Conservation (phyloP, 768 basidiomycete species). For the Asterophora lycoperdoides region DNA sequence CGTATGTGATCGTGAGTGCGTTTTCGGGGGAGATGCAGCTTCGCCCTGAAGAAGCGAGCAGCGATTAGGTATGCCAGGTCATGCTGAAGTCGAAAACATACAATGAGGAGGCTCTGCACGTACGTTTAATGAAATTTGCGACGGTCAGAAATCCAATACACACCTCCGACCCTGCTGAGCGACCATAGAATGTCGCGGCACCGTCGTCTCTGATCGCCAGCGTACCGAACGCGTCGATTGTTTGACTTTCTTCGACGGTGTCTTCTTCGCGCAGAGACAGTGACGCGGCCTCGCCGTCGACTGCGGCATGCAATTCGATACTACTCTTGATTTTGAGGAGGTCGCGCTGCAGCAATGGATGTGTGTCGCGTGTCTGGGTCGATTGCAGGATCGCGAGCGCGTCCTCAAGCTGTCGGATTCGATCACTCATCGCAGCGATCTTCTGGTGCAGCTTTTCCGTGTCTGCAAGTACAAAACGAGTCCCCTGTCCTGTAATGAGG, state of each 20-base stretch:
- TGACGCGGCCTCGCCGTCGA: conserved; percentile 34
- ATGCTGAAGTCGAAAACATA: conserved; percentile 25
- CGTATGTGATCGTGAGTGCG: not conserved
- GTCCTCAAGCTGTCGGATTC: conserved; percentile 69
- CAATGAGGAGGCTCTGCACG: conserved; percentile 51
- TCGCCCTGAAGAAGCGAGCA: conserved; percentile 28
- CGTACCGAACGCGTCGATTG: conserved; percentile 67
- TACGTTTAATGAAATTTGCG: not conserved
- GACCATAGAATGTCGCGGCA: conserved; percentile 65
- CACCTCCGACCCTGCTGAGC: conserved; percentile 72
- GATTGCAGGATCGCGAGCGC: conserved; percentile 56
- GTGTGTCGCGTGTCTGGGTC: conserved; percentile 43
- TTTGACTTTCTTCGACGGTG: conserved; percentile 37
- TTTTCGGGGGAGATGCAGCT: conserved; percentile 14
- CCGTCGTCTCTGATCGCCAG: conserved; percentile 67
- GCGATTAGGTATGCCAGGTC: not conserved
- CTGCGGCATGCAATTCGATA: conserved; percentile 61
- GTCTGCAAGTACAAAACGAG: conserved; percentile 69
- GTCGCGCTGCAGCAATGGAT: conserved; percentile 58
- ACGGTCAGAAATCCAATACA: conserved; percentile 18
- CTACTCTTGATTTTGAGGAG: conserved; percentile 63
- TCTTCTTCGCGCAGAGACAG: conserved; percentile 20
- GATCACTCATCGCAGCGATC: conserved; percentile 63
- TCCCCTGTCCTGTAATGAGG: conserved; percentile 73
- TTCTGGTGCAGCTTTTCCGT: conserved; percentile 68